phyloP scores from a whole-genome alignment of 2,329 filamentous ascomycete genomes.

The Harringtonia lauricola region DNA sequence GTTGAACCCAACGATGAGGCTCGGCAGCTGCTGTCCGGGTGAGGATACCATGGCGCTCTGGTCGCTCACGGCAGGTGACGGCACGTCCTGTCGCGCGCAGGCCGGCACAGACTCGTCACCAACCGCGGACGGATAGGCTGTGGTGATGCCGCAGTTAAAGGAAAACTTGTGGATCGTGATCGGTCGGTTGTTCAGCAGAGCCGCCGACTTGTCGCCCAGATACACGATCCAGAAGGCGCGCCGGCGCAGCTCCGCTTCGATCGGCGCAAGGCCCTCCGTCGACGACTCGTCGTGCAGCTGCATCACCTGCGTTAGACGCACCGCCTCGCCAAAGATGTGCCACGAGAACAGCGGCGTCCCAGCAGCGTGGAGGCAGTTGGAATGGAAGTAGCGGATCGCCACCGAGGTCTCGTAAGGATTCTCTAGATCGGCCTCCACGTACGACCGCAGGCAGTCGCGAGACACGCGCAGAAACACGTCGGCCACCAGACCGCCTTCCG shows the following conservation, averaged over 20 bases:
- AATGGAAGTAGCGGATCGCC: conserved; percentile 32
- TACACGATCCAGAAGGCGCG: conserved; percentile 28
- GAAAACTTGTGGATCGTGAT: conserved; percentile 32
- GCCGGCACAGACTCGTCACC: background rate
- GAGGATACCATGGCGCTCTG: too few relatives aligned
- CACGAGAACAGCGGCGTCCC: conserved; percentile 31
- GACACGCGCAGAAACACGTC: background rate
- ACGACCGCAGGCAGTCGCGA: background rate
- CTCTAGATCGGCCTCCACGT: conserved; percentile 23
- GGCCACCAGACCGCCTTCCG: background rate
- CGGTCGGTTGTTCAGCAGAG: conserved; percentile 27
- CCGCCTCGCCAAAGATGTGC: conserved; percentile 33
- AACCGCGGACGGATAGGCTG: background rate
- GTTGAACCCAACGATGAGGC: background rate
- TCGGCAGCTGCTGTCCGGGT: conserved; percentile 2
- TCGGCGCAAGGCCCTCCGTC: background rate
- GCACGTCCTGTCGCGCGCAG: too few relatives aligned
- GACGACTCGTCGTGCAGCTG: conserved; percentile 23
- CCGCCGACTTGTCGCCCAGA: conserved; percentile 28
- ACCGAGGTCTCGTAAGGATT: conserved; percentile 30
- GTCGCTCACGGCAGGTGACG: too few relatives aligned
- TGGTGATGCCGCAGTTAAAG: conserved; percentile 28
- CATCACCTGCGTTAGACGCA: conserved; percentile 30
- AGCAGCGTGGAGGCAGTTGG: conserved; percentile 30
- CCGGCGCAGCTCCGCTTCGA: conserved; percentile 21